Evolutionary conservation across 192 early-diverging fungal species (phyloP).

Genomic region (Thamnidium elegans): DNA sequence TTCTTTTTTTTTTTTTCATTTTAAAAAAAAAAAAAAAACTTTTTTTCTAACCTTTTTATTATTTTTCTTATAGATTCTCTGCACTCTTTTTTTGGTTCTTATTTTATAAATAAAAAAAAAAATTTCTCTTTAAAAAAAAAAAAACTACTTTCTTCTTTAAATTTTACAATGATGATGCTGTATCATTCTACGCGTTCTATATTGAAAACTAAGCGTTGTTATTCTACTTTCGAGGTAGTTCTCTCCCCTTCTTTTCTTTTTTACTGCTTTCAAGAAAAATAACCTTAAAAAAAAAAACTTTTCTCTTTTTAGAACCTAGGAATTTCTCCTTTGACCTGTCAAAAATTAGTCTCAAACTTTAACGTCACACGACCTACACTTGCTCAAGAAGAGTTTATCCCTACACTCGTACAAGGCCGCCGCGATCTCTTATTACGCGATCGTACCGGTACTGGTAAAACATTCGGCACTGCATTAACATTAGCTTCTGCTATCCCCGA

Average conservation of each 20-base stretch:
- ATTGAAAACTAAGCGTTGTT: no score
- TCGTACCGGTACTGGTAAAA: conserved; percentile 54
- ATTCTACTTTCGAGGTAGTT: no score
- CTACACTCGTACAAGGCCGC: conserved; percentile 32
- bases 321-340: conserved; percentile 14
- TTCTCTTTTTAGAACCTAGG: no score
- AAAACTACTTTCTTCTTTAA: not conserved
- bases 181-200: not conserved
- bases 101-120: not conserved
- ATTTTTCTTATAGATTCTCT: no score
- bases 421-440: conserved; percentile 51
- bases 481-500: conserved; percentile 30
- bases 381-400: conserved; percentile 43
- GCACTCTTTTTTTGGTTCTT: not conserved
- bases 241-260: not conserved
- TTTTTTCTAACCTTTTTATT: not conserved
- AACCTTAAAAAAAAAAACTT: no score
- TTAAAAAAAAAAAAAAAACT: not conserved
- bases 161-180: not conserved
- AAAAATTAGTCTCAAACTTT: conserved; percentile 25
- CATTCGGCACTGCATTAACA: conserved; percentile 49
- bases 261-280: conserved; percentile 1
- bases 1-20: not conserved
- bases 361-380: conserved; percentile 40
- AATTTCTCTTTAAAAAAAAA: not conserved